phyloP scores from a whole-genome alignment of 1,284 basidiomycete species.

The Xanthoconium separans region DNA sequence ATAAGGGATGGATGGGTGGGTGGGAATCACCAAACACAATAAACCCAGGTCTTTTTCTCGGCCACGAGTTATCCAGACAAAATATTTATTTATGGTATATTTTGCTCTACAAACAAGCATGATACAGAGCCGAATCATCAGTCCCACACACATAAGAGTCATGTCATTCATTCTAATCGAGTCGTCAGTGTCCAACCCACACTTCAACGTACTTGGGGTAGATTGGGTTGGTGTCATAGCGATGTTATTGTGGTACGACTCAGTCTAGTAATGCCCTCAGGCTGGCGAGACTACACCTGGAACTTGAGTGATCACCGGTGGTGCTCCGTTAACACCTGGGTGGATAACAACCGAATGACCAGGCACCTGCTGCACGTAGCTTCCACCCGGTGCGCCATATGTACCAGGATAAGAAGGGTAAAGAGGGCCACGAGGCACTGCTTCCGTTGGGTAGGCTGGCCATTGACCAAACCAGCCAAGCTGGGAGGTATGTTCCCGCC shows the following conservation, averaged over 20 bases:
- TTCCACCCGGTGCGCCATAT: constrained; percentile 23
- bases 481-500: constrained; percentile 49
- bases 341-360: constrained; percentile 72
- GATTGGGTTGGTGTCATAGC: neutral
- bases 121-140: constrained; percentile 9
- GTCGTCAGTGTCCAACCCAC: constrained; percentile 9
- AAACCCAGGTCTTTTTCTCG: constrained; percentile 23
- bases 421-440: constrained; percentile 19
- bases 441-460: constrained; percentile 40
- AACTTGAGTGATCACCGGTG: constrained; percentile 61
- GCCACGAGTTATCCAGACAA: constrained; percentile 27
- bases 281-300: constrained; percentile 42
- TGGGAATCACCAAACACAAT: constrained; percentile 23
- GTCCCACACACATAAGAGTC: constrained; percentile 2
- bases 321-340: constrained; percentile 58
- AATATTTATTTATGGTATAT: constrained; percentile 6
- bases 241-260: neutral
- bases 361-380: constrained; percentile 46
- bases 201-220: neutral
- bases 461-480: constrained; percentile 54
- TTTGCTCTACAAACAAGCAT: neutral
- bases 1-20: constrained; percentile 24
- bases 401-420: constrained; percentile 21
- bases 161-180: constrained; percentile 4
- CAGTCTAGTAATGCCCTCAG: constrained; percentile 9